Percentiles rank a stretch among this genome's conserved stretches.
Evolutionary conservation across 2,329 filamentous ascomycete species (phyloP).

Genomic region (Aspergillus sp.): DNA sequence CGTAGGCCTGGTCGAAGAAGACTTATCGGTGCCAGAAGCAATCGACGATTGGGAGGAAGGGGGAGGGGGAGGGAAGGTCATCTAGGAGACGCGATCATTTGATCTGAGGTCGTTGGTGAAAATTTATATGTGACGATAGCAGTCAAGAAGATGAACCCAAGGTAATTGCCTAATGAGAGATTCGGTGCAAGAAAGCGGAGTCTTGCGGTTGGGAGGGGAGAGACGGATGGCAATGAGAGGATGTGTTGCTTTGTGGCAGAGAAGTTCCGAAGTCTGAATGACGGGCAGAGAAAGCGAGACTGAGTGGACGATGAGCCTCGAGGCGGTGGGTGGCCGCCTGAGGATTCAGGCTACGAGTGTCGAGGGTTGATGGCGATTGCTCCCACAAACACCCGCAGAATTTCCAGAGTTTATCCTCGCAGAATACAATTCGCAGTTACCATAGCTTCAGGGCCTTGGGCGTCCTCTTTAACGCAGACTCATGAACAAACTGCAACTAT

Average conservation of each 20-base stretch:
- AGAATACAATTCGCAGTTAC: background rate
- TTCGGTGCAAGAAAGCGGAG: constrained; percentile 9
- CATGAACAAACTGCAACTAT: background rate
- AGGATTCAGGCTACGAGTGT: constrained; percentile 15
- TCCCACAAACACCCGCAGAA: background rate
- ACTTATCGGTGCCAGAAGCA: constrained; percentile 52
- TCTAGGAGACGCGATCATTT: constrained; percentile 56
- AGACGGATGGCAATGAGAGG: constrained; percentile 20
- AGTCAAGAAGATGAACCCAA: constrained; percentile 9
- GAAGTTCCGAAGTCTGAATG: constrained; percentile 26
- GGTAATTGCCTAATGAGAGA: constrained; percentile 5
- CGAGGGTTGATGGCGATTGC: background rate
- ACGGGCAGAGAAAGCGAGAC: constrained; percentile 27
- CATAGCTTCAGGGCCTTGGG: background rate
- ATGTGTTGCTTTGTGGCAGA: constrained; percentile 28
- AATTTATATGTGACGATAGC: constrained; percentile 25
- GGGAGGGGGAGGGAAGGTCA: constrained; percentile 56
- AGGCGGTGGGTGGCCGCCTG: constrained; percentile 23
- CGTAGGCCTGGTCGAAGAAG: constrained; percentile 44
- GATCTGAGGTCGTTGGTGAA: constrained; percentile 42
- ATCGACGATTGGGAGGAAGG: constrained; percentile 53
- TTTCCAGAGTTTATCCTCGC: background rate
- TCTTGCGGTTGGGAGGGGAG: constrained; percentile 15
- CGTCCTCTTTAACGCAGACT: background rate
- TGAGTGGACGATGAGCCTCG: constrained; percentile 19